Base-by-base conservation (phyloP, 441 rosid genomes). In the Rhodomyrtus psidioides region DNA sequence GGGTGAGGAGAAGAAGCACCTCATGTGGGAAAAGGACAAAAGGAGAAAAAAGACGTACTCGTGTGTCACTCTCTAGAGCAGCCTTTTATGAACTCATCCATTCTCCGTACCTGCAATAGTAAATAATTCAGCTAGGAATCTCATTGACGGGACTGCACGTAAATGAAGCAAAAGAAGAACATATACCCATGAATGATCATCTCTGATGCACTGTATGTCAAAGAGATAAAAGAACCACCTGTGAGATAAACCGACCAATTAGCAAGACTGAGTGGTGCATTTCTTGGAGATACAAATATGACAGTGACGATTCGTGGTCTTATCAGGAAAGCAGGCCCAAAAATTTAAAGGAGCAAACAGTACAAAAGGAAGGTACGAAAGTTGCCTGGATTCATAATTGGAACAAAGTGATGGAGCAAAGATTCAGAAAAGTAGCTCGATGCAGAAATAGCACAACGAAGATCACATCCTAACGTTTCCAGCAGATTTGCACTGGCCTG, bases 31-130 rank as follows among this genome's bases (percentile, higher is more conserved):
- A 53, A 76, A 9, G 44, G 17, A 39, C 2, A n/a, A 30, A 76
- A 82, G 85, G 88, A 60, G 85, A 83, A 81, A 49, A 21, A 62
- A 34, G 62, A 86, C 95, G 85, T 86, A 93, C 99, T 30, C 92
- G 91, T 7, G 99, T 96, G 85, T 98, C 99, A 88, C 99, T 98
- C 93, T 98, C 99, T 53, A 98, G 91, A 55, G 99, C 99, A 46
- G 99, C 94, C 91, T 98, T 98, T 12, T 99, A 98, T 70, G 99
- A 96, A 89, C 98, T 98, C 99, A 98, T 95, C 54, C 99, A 99
- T 87, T 99, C 99, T 89, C 99, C 99, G 16, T 98, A 98, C 82
- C 99, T 97, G 91, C 59, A 60, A 83, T 46, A 53, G 51, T 46
- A 82, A n/a, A 65, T 16, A 83, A 55, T 46, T 39, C 27, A 19